phyloP scores from a whole-genome alignment of 805 yeast species.

The Torulaspora gathmanii region DNA sequence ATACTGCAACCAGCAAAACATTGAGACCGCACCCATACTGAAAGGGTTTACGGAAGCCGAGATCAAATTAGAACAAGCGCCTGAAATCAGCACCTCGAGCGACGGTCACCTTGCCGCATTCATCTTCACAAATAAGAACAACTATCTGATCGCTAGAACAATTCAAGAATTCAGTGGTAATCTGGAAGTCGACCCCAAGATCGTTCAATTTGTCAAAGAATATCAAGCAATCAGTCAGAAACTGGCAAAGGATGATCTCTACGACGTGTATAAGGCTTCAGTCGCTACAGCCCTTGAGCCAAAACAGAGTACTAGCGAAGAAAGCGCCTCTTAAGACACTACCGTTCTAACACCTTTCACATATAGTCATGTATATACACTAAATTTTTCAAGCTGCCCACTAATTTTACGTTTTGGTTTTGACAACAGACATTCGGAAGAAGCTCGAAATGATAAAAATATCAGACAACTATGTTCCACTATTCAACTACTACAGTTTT shows the following conservation, averaged over 20 bases:
- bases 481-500: no score
- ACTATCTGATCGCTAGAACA: slow-evolving; percentile 26
- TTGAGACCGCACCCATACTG: slow-evolving; percentile 4
- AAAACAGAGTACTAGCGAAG: neutral
- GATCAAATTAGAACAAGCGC: slow-evolving; percentile 12
- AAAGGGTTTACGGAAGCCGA: slow-evolving; percentile 11
- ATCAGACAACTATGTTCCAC: no score
- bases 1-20: slow-evolving; percentile 19
- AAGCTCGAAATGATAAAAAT: neutral
- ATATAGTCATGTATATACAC: slow-evolving; percentile 3
- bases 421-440: neutral
- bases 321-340: neutral
- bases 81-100: slow-evolving; percentile 4
- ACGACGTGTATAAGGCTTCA: slow-evolving; percentile 14
- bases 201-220: slow-evolving; percentile 12
- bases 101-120: slow-evolving; percentile 14
- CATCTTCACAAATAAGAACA: slow-evolving; percentile 15
- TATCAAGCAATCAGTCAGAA: slow-evolving; percentile 11
- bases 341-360: neutral
- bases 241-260: slow-evolving; percentile 13
- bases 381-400: neutral
- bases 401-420: neutral
- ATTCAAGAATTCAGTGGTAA: slow-evolving; percentile 16
- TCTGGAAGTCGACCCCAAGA: slow-evolving; percentile 6
- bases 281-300: slow-evolving; percentile 2